Percentiles rank a stretch among this genome's conserved stretches.
Conservation (phyloP, 2,329 filamentous ascomycete genomes). For the Sporothrix curviconia region DNA sequence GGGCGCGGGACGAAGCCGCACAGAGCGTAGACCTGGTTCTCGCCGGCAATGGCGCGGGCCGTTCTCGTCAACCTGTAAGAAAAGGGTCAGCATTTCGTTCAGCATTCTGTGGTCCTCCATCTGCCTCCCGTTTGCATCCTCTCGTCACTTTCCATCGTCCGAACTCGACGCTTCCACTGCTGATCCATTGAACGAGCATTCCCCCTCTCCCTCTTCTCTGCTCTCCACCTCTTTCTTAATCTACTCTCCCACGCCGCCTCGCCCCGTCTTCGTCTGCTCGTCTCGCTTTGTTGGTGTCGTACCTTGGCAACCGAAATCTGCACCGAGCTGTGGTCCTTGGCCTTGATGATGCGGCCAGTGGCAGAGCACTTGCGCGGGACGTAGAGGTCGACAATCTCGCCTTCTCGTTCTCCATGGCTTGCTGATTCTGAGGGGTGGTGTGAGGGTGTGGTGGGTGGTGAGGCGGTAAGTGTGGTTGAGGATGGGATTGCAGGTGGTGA, state of each 20-base stretch:
- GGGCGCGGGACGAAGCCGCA: slow-evolving; percentile 95
- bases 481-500: slow-evolving; percentile 10
- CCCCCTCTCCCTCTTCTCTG: neutral
- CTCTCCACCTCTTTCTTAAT: too few species aligned
- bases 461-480: slow-evolving; percentile 25
- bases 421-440: slow-evolving; percentile 19
- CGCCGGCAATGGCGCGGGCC: slow-evolving; percentile 86
- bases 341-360: slow-evolving; percentile 99
- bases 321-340: slow-evolving; percentile 98
- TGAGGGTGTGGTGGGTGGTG: slow-evolving; percentile 24
- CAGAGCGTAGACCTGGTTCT: slow-evolving; percentile 95
- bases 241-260: neutral
- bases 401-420: slow-evolving; percentile 96
- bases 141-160: neutral
- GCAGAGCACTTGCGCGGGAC: slow-evolving; percentile 98
- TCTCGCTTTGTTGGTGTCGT: too few species aligned
- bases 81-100: neutral
- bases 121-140: neutral
- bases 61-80: slow-evolving; percentile 75
- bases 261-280: too few species aligned
- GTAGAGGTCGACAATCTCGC: slow-evolving; percentile 46
- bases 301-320: slow-evolving; percentile 90
- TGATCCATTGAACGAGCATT: too few species aligned
- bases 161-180: too few species aligned
- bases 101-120: neutral